Evolutionary conservation across 2,329 filamentous ascomycete genomes (phyloP), one percentile per base, ranked within the genome.

Genomic region (Aspergillus sp.): DNA sequence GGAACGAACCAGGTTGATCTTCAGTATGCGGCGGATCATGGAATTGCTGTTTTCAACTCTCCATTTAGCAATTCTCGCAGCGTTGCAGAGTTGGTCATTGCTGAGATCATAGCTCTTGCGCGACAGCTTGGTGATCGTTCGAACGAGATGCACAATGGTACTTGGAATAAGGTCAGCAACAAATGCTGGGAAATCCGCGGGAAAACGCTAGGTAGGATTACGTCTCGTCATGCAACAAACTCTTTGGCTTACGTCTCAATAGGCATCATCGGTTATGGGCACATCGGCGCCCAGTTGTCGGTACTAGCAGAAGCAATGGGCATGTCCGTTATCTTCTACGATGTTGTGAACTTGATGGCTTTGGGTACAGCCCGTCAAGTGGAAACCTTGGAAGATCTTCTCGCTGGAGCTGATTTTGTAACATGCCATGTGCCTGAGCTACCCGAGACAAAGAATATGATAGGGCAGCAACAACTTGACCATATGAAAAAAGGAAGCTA

Each of bases 131-230:
- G 88, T 52, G 93, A 98, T 69, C 87, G 93, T 57, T 95, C 88
- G 52, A 88, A 81, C 60, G 93, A 98, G 73, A 82, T 98, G 79
- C 93, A 98, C 75, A 80, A 80, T 48, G 93, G 93, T 48, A 88
- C 82, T 39, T 98, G 93, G 93, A 97, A 97, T 71, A 98, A 98
- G 75, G 90, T 97, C 62, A 95, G 89, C 74, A 79, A 80, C 61
- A 90, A 86, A 64, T 98, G 93, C 78, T 97, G 93, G 93, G 93
- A 98, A 69, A 89, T 97, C 60, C 83, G 93, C 60, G 93, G 93
- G 66, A 98, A 98, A 78, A 97, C 91, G 39, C 78, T 98, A 45
- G 93, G 86, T 82, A 70, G 50, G 73, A 19, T 19, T 19, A 19
- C 19, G 19, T 19, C 19, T 19, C 19, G 19, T 19, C 19, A 19